These are phyloP conservation scores for Paramecium bursaria DNA, from an alignment of 73 alveolate genomes.

Conservation along the genomic window DNA sequence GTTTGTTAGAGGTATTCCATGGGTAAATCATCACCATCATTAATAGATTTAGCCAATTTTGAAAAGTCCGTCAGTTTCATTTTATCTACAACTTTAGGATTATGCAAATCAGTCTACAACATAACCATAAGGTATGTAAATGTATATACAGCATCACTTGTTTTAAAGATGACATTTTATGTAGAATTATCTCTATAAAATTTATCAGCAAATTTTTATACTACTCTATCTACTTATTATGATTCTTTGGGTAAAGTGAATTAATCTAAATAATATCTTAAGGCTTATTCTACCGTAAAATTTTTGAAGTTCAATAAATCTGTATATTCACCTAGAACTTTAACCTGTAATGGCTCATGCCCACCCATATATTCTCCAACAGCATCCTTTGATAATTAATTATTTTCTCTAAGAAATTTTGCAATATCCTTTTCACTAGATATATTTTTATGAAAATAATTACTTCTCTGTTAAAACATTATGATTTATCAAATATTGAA, in stretches of 20 bases:
- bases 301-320: conserved; percentile 55
- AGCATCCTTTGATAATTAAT: conserved; percentile 57
- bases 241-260: conserved; percentile 67
- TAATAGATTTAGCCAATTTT: conserved; percentile 53
- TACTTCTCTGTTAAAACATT: conserved; percentile 29
- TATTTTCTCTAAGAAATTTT: conserved; percentile 58
- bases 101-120: conserved; percentile 67
- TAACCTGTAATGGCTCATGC: conserved; percentile 34
- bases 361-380: conserved; percentile 70
- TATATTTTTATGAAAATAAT: neutral
- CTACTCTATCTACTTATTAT: conserved; percentile 90
- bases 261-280: conserved; percentile 63
- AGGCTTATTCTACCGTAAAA: conserved; percentile 52
- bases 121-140: conserved; percentile 54
- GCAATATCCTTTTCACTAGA: conserved; percentile 63
- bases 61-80: conserved; percentile 62
- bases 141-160: conserved; percentile 83
- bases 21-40: conserved; percentile 62
- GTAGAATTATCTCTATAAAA: conserved; percentile 92
- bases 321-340: conserved; percentile 66
- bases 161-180: conserved; percentile 77
- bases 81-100: conserved; percentile 66
- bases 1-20: conserved; percentile 22
- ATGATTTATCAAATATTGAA: conserved; percentile 40
- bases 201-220: conserved; percentile 94